Base-by-base conservation (phyloP, 768 basidiomycete genomes). In the Russula vinacea region DNA sequence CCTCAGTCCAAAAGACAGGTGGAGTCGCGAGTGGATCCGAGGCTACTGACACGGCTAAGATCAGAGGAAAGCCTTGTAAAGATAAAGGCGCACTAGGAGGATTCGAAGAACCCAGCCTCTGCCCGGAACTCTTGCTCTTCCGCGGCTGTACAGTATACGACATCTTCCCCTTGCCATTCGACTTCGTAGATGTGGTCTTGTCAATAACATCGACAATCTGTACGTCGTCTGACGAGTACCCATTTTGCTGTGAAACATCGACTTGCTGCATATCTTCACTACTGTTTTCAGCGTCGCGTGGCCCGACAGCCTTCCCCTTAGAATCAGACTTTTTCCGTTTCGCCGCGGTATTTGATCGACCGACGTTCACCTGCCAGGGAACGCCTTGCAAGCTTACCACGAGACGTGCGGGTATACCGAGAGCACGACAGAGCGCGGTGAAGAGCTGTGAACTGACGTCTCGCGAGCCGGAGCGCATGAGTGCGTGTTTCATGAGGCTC, bases 1-100 rank as follows among this genome's bases (percentile, higher is more conserved):
- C 92, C 75, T 99, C 97, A 0, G 90, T 92, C 97, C 97, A 99
- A 74, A 94, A 92, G 4, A 94, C 88, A 1, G 96, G 95, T 3
- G 93, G 87, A 11, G 85, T 86, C 58, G 67, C 79, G 42, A 76
- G 77, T 56, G 87, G 88, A 74, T 90, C 83, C 54, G 80, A 76
- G 7, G 76, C 71, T 51, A n/a, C 69, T 70, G 24, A 16, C 35
- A 37, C 35, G 5, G 47, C n/a, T 37, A 33, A 42, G 17, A 13
- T 52, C 51, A 19, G 3, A 35, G 45, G 17, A 40, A 49, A 62
- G 2, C 4, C 33, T 17, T 10, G 47, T 14, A 14, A 57, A 17
- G 29, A 33, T 32, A 26, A 57, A 35, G 13, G 47, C 67, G 55
- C 45, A 68, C 67, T 42, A 13, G 47, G 32, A 56, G 56, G 8